phyloP scores from a whole-genome alignment of 2,329 filamentous ascomycete genomes.

The Colletotrichum neosansevieriae region DNA sequence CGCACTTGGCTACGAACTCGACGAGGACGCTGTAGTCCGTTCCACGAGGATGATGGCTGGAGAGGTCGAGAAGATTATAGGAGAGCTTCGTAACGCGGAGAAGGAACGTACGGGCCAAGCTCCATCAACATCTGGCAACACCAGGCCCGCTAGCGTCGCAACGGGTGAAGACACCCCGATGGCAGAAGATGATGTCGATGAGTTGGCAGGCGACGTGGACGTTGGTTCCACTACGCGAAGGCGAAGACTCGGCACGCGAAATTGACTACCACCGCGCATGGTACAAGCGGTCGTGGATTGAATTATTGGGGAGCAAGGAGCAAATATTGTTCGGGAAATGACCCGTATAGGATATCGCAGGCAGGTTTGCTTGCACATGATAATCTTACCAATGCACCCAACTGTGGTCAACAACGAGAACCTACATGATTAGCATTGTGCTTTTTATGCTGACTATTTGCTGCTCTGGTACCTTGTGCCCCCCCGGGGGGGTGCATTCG shows the following conservation, averaged over 20 bases:
- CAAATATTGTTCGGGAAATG: background rate
- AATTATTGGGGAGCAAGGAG: background rate
- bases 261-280: conserved; percentile 44
- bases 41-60: conserved; percentile 91
- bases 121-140: conserved; percentile 45
- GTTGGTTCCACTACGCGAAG: conserved; percentile 50
- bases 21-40: conserved; percentile 88
- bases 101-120: conserved; percentile 60
- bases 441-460: too few species aligned
- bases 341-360: conserved; percentile 24
- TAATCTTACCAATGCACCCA: conserved; percentile 23
- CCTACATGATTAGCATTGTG: too few species aligned
- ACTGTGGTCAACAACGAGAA: background rate
- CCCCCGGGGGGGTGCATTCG: too few species aligned
- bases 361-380: conserved; percentile 16
- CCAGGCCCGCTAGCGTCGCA: conserved; percentile 53
- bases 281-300: background rate
- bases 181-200: conserved; percentile 62
- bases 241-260: conserved; percentile 51
- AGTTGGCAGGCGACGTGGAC: conserved; percentile 57
- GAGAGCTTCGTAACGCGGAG: conserved; percentile 81
- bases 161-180: conserved; percentile 56
- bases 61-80: conserved; percentile 84
- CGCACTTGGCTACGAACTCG: conserved; percentile 72
- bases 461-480: too few species aligned